A percentile compares a stretch with the other conserved stretches of the same genome.
Conservation (phyloP, 2,329 filamentous ascomycete species). For the Nectriaceae sp. region DNA sequence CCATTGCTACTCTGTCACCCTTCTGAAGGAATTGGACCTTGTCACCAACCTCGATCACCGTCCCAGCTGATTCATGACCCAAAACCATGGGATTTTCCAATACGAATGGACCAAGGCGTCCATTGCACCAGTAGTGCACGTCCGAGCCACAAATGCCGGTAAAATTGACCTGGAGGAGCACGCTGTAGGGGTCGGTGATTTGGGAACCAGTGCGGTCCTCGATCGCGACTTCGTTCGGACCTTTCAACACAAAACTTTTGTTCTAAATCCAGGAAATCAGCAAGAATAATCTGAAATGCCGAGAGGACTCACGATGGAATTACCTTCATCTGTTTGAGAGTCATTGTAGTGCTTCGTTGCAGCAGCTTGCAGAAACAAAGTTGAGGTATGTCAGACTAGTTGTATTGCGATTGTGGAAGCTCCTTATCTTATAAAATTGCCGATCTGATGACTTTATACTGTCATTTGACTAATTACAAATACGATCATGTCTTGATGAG, state of each 20-base stretch:
- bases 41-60: conserved; percentile 41
- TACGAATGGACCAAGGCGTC: conserved; percentile 48
- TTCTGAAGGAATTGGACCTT: conserved; percentile 43
- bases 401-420: too few species aligned
- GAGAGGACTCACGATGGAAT: conserved; percentile 32
- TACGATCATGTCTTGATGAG: too few species aligned
- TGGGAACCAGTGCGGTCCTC: not conserved
- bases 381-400: too few species aligned
- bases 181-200: not conserved
- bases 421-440: too few species aligned
- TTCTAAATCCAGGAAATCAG: not conserved
- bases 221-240: not conserved
- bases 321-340: conserved; percentile 37
- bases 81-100: conserved; percentile 46
- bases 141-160: conserved; percentile 49
- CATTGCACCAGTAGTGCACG: conserved; percentile 48
- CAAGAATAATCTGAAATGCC: conserved; percentile 32
- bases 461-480: too few species aligned
- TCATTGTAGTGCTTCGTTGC: too few species aligned
- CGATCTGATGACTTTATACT: too few species aligned
- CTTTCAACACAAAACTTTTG: not conserved
- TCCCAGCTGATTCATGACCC: conserved; percentile 49
- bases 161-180: not conserved
- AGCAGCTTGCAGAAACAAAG: too few species aligned
- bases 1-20: conserved; percentile 50